Conservation (phyloP, 2,329 filamentous ascomycete genomes). For the Ambrosiella xylebori region DNA sequence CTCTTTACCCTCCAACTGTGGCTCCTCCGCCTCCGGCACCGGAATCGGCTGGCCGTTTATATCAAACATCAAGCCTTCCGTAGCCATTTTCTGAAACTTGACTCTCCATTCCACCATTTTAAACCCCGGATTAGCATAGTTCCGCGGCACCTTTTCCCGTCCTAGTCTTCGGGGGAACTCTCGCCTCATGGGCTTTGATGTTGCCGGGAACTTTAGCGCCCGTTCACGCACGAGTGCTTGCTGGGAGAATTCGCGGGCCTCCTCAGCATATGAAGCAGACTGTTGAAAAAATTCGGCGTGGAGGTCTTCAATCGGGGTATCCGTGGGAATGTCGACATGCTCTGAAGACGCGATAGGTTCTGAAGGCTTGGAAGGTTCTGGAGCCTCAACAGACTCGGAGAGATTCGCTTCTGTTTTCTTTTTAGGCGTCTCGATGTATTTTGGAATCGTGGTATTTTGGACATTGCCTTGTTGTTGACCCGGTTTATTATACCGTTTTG, state of each 20-base stretch:
- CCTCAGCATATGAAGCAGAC: neutral
- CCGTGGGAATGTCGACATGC: neutral
- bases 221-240: neutral
- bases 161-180: neutral
- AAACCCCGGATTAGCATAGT: neutral
- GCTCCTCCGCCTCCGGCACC: neutral
- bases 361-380: too few relatives aligned
- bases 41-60: neutral
- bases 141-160: too few relatives aligned
- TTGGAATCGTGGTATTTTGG: too few relatives aligned
- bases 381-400: too few relatives aligned
- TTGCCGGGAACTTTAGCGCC: neutral
- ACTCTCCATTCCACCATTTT: neutral
- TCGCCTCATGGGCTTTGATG: neutral
- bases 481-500: neutral
- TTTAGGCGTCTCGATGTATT: too few relatives aligned
- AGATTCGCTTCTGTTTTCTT: too few relatives aligned
- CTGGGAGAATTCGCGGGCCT: neutral
- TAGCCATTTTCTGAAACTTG: slow-evolving; percentile 4
- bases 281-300: neutral
- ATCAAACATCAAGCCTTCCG: slow-evolving; percentile 11
- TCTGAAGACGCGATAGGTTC: too few relatives aligned
- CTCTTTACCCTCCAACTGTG: neutral
- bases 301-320: neutral
- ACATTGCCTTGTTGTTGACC: too few relatives aligned